Conservation (phyloP, 768 basidiomycete species). For the Roridomyces roridus region DNA sequence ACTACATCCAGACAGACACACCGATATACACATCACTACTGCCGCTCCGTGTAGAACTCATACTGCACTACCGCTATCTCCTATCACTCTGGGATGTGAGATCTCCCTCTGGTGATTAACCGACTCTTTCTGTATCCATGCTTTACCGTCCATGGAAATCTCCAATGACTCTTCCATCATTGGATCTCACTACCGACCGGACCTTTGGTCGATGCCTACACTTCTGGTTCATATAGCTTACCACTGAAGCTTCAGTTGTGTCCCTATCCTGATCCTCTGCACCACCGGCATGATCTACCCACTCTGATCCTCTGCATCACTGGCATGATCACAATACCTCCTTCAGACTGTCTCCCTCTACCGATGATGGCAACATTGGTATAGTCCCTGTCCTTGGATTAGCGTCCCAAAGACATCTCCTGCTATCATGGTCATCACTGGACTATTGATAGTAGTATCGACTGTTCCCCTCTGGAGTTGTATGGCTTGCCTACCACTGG, state of each 20-base stretch:
- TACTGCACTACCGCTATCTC: slow-evolving; percentile 2
- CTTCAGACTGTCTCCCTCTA: not conserved
- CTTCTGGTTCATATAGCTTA: slow-evolving; percentile 1
- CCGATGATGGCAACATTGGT: not conserved
- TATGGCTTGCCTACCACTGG: not conserved
- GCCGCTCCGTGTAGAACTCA: not conserved
- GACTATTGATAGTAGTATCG: slow-evolving; percentile 2
- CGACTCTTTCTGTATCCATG: not conserved
- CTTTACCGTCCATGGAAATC: not conserved
- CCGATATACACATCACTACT: slow-evolving; percentile 10
- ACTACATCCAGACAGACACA: slow-evolving; percentile 1
- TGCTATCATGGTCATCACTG: slow-evolving; percentile 1
- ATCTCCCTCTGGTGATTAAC: slow-evolving; percentile 3
- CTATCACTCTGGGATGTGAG: slow-evolving; percentile 8
- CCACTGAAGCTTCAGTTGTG: slow-evolving; percentile 10
- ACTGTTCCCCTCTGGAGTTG: not conserved
- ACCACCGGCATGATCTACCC: not conserved
- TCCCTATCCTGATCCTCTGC: not conserved
- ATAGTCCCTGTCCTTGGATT: not conserved
- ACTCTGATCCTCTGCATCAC: slow-evolving; percentile 4
- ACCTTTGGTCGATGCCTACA: not conserved
- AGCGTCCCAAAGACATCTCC: not conserved
- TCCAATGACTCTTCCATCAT: not conserved
- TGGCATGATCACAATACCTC: slow-evolving; percentile 7
- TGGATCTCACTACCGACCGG: not conserved